Conservation (phyloP, 2,329 filamentous ascomycete species). For the Cladosporium cucumerinum region DNA sequence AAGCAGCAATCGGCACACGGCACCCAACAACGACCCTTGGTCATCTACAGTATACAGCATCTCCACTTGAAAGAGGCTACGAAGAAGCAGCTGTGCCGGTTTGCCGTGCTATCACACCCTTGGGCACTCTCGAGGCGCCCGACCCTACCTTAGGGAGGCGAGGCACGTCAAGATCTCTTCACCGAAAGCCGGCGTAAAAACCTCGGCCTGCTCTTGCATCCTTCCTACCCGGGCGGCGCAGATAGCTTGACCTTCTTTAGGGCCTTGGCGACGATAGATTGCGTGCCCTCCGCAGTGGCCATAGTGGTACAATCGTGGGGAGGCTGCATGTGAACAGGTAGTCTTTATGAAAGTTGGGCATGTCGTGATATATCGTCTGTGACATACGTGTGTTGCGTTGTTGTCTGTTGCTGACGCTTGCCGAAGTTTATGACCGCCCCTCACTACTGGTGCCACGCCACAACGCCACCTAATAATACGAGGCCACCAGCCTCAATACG, state of each 20-base stretch:
- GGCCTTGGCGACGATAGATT: background rate
- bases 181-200: conserved; percentile 13
- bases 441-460: background rate
- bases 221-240: conserved; percentile 1
- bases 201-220: conserved; percentile 1
- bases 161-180: conserved; percentile 8
- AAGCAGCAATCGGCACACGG: conserved; percentile 5
- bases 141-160: background rate
- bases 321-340: background rate
- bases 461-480: background rate
- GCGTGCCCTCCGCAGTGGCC: background rate
- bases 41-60: conserved; percentile 1
- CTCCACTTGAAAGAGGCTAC: conserved; percentile 4
- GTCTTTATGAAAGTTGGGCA: background rate
- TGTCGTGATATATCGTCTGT: background rate
- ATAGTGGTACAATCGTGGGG: background rate
- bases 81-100: conserved; percentile 8
- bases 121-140: background rate
- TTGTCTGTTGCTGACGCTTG: background rate
- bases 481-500: background rate
- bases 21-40: conserved; percentile 7
- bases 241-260: conserved; percentile 8
- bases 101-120: conserved; percentile 4
- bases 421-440: background rate
- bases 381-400: background rate